Evolutionary conservation across 2,329 filamentous ascomycete species (phyloP), one percentile per base, ranked within the genome.

Genomic region (Massarina eburnea): DNA sequence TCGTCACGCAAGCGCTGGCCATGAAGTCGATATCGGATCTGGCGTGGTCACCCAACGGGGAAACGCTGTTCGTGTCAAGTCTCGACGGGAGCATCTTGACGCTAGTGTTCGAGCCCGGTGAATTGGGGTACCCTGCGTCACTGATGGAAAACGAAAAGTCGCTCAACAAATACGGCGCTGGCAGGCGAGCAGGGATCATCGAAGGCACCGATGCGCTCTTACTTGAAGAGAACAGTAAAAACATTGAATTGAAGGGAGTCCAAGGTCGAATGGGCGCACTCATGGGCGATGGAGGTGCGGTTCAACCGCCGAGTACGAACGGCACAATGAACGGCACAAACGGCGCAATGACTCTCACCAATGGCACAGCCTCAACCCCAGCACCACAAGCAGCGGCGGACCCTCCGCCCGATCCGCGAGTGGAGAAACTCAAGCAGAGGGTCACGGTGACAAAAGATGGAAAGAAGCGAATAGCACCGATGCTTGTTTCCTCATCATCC

Each of bases 251-350:
- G 24, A 89, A 86, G 54, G 91, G 88, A 4, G 91, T 92, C 0
- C 89, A 99, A 71, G 94, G 91, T 2, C 83, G 92, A 55, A 99
- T 99, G 94, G 94, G 94, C 10, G 92, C 92, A n/a, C 73, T 99
- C 29, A 99, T 99, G 94, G 92, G 92, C 5, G 91, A 96, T 63
- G 80, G 81, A 15, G 62, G 64, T 44, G 59, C 66, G 24, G 56
- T 59, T 8, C 63, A 66, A 22, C 74, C 79, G 2, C 70, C 80
- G 3, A 82, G 82, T 32, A 42, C 73, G 66, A 68, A 89, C 53
- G 77, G 76, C 14, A 72, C 74, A 15, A 81, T 69, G 24, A 61
- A 68, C 12, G 64, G 70, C 46, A 61, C 34, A 59, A 78, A 74
- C 49, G 75, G 77, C 52, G 15, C 46, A 14, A 29, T 37, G 24